These are phyloP conservation scores for Lipomyces yamanashiensis DNA, from an alignment of 805 yeast genomes.

Conservation along the genomic window DNA sequence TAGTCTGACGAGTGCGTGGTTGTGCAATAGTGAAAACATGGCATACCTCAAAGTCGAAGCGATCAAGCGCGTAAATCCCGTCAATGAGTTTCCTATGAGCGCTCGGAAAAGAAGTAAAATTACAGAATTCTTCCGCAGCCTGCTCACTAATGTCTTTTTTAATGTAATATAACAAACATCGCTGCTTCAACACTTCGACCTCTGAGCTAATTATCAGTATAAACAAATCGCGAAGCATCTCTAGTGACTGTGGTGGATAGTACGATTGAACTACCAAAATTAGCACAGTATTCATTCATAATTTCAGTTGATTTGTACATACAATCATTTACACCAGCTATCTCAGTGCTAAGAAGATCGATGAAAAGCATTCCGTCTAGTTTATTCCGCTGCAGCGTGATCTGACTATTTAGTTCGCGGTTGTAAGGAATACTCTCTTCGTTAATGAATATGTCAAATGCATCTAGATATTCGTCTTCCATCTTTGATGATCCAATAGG, in stretches of 20 bases:
- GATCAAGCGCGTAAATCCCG: slow-evolving; percentile 30
- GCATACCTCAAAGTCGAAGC: slow-evolving; percentile 25
- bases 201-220: slow-evolving; percentile 14
- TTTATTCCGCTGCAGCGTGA: slow-evolving; percentile 23
- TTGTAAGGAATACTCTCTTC: slow-evolving; percentile 22
- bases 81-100: slow-evolving; percentile 22
- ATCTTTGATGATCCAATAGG: not conserved
- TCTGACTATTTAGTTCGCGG: not conserved
- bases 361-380: slow-evolving; percentile 30
- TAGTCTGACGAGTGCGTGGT: not conserved
- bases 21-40: not conserved
- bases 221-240: slow-evolving; percentile 20
- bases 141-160: slow-evolving; percentile 18
- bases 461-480: slow-evolving; percentile 5
- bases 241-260: slow-evolving; percentile 24
- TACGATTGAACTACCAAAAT: slow-evolving; percentile 11
- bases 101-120: slow-evolving; percentile 16
- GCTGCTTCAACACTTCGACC: slow-evolving; percentile 27
- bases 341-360: slow-evolving; percentile 19
- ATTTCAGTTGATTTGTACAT: not conserved
- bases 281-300: not conserved
- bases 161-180: slow-evolving; percentile 28
- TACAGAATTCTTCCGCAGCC: slow-evolving; percentile 15
- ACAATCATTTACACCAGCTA: slow-evolving; percentile 26
- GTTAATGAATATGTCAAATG: slow-evolving; percentile 10